Conservation (phyloP, 2,329 filamentous ascomycete species). For the Calcarisporium arbuscula region DNA sequence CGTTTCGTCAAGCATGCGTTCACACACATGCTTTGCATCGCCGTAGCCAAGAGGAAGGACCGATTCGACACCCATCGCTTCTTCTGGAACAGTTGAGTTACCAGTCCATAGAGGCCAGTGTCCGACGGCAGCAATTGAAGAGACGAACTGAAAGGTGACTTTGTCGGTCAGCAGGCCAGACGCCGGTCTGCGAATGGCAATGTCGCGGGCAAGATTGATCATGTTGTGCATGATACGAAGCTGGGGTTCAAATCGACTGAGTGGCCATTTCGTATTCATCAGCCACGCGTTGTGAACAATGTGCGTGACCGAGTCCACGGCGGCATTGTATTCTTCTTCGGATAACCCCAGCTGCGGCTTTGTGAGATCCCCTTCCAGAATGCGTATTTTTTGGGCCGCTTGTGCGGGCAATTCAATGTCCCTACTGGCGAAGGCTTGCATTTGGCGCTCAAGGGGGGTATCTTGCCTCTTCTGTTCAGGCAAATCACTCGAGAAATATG, state of each 20-base stretch:
- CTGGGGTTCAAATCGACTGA: slow-evolving; percentile 36
- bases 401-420: slow-evolving; percentile 1
- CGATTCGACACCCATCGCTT: slow-evolving; percentile 27
- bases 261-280: slow-evolving; percentile 28
- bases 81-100: slow-evolving; percentile 33
- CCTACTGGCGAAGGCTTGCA: slow-evolving; percentile 4
- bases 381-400: slow-evolving; percentile 1
- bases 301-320: slow-evolving; percentile 37
- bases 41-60: slow-evolving; percentile 40
- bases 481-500: slow-evolving; percentile 31
- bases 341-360: slow-evolving; percentile 39
- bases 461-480: slow-evolving; percentile 27
- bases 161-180: slow-evolving; percentile 7
- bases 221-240: slow-evolving; percentile 40
- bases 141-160: slow-evolving; percentile 34
- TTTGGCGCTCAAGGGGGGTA: slow-evolving; percentile 1
- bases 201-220: slow-evolving; percentile 34
- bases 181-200: slow-evolving; percentile 12
- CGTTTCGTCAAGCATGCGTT: slow-evolving; percentile 41
- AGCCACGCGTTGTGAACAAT: slow-evolving; percentile 47
- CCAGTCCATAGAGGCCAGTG: slow-evolving; percentile 17
- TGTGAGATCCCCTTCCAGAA: slow-evolving; percentile 43
- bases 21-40: slow-evolving; percentile 44
- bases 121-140: slow-evolving; percentile 33
- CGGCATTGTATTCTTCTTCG: slow-evolving; percentile 25